Percentiles rank a stretch among this genome's conserved stretches.
Evolutionary conservation across 2,329 filamentous ascomycete species (phyloP).

Genomic region (Botrytis medusae): DNA sequence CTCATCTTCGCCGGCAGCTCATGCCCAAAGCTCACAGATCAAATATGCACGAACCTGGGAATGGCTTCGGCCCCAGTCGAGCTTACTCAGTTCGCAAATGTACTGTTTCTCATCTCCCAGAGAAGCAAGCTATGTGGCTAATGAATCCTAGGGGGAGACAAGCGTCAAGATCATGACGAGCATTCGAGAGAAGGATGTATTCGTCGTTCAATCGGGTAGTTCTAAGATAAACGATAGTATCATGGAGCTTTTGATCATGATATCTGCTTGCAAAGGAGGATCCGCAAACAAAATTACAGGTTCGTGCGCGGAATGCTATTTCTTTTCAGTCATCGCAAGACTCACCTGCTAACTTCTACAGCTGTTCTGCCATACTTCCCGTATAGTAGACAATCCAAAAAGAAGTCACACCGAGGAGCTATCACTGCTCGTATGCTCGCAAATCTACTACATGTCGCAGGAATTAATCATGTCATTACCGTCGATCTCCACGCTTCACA

Average conservation of each 20-base stretch:
- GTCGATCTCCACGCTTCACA: constrained; percentile 96
- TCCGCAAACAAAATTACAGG: constrained; percentile 96
- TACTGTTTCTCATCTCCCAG: constrained; percentile 42
- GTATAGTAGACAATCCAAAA: constrained; percentile 99
- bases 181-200: constrained; percentile 97
- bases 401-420: constrained; percentile 93
- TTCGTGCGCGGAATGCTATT: constrained; percentile 46
- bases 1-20: constrained; percentile 68
- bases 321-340: background rate
- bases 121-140: constrained; percentile 29
- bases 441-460: constrained; percentile 88
- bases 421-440: constrained; percentile 97
- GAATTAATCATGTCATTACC: constrained; percentile 96
- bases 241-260: constrained; percentile 99
- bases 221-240: constrained; percentile 96
- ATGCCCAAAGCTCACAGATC: constrained; percentile 61
- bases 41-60: constrained; percentile 68
- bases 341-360: constrained; percentile 42
- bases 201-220: constrained; percentile 97
- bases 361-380: constrained; percentile 93
- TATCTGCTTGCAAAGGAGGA: constrained; percentile 95
- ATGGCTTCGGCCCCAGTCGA: constrained; percentile 64
- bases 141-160: constrained; percentile 59
- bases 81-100: constrained; percentile 70
- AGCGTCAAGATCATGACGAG: constrained; percentile 68